phyloP scores from a whole-genome alignment of 371 early-diverging fungal genomes.

The Chytridiales sp. region DNA sequence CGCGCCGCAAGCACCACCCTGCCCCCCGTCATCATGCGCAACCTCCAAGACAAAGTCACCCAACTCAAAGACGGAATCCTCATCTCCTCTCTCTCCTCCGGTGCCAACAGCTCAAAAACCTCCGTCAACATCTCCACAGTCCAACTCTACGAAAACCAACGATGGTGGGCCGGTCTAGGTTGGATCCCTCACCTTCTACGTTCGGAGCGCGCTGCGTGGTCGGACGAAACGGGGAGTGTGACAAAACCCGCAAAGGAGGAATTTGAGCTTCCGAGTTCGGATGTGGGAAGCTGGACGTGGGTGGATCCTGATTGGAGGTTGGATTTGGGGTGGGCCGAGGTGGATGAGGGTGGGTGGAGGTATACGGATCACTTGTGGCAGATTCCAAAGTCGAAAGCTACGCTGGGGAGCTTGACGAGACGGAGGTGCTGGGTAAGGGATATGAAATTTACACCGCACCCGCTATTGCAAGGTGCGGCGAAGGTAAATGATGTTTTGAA shows the following conservation, averaged over 20 bases:
- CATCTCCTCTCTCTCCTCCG: slow-evolving; percentile 22
- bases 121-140: slow-evolving; percentile 32
- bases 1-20: slow-evolving; percentile 40
- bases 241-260: slow-evolving; percentile 34
- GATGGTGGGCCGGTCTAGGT: slow-evolving; percentile 55
- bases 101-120: too few relatives aligned
- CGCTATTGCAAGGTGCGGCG: slow-evolving; percentile 8
- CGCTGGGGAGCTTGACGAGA: slow-evolving; percentile 39
- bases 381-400: slow-evolving; percentile 10
- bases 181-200: slow-evolving; percentile 47
- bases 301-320: slow-evolving; percentile 42
- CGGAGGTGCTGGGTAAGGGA: slow-evolving; percentile 48
- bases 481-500: background rate
- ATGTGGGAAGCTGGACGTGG: slow-evolving; percentile 38
- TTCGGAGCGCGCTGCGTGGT: slow-evolving; percentile 48
- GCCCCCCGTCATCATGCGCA: slow-evolving; percentile 35
- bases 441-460: slow-evolving; percentile 31
- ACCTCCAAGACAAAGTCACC: slow-evolving; percentile 29
- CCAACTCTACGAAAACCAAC: slow-evolving; percentile 49
- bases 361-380: slow-evolving; percentile 45
- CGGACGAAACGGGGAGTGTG: slow-evolving; percentile 42
- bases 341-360: slow-evolving; percentile 47
- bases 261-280: slow-evolving; percentile 31
- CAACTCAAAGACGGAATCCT: slow-evolving; percentile 31
- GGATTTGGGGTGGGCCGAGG: slow-evolving; percentile 36